phyloP scores from a whole-genome alignment of 441 rosid genomes.

The Populus hybrid region DNA sequence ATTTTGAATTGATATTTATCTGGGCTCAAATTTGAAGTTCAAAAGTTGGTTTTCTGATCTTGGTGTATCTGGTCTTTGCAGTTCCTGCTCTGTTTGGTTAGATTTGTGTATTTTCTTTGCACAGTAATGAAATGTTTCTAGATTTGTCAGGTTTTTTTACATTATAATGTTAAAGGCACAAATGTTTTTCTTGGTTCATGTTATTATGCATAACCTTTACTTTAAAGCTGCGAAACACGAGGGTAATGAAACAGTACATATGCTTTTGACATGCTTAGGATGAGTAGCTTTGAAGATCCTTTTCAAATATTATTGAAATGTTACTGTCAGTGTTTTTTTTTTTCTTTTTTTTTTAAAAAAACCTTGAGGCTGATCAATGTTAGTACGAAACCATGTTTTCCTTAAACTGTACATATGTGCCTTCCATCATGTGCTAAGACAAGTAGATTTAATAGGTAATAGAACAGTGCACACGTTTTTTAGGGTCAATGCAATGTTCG shows the following conservation, averaged over 20 bases:
- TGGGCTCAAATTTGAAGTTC: not conserved
- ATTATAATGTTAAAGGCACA: slow-evolving; percentile 3
- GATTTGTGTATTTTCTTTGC: not conserved
- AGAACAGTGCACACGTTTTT: slow-evolving; percentile 17
- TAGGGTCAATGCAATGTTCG: slow-evolving; percentile 17
- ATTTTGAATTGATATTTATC: not conserved
- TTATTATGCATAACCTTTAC: slow-evolving; percentile 13
- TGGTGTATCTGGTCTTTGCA: slow-evolving; percentile 1
- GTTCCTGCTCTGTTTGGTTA: slow-evolving; percentile 19
- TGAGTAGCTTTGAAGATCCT: slow-evolving; percentile 5
- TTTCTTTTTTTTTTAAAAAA: not conserved
- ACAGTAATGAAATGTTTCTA: not conserved
- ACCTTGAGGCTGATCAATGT: not conserved
- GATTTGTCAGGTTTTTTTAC: slow-evolving; percentile 14
- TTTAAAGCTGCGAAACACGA: slow-evolving; percentile 10
- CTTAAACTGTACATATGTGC: slow-evolving; percentile 2
- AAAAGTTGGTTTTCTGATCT: slow-evolving; percentile 10
- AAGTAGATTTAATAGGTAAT: slow-evolving; percentile 15
- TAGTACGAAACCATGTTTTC: not conserved
- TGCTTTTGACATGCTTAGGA: slow-evolving; percentile 9
- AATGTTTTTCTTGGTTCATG: slow-evolving; percentile 9
- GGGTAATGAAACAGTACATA: slow-evolving; percentile 20
- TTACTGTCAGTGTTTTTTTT: not conserved
- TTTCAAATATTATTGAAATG: slow-evolving; percentile 14
- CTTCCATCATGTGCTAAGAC: not conserved